Percentiles rank a stretch among this genome's conserved stretches.
Evolutionary conservation across 2,329 filamentous ascomycete species (phyloP).

Genomic region (Cercospora nicotianae): DNA sequence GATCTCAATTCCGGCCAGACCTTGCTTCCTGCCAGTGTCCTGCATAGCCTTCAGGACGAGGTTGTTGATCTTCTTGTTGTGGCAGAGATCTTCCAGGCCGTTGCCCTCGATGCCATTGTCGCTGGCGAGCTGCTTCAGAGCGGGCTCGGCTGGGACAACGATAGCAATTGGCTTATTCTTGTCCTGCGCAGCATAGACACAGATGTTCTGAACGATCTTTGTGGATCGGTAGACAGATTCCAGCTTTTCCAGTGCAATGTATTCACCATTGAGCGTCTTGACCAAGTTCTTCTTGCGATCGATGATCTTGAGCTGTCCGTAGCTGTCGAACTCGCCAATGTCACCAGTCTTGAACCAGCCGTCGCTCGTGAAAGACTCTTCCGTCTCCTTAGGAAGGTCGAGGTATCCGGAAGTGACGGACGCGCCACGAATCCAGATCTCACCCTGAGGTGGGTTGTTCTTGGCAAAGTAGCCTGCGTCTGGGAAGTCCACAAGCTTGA

Average conservation of each 20-base stretch:
- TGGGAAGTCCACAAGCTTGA: slow-evolving; percentile 87
- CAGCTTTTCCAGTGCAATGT: slow-evolving; percentile 93
- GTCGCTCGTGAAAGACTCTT: slow-evolving; percentile 72
- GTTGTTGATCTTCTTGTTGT: slow-evolving; percentile 63
- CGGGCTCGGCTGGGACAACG: slow-evolving; percentile 63
- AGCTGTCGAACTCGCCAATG: slow-evolving; percentile 81
- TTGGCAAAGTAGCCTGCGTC: slow-evolving; percentile 83
- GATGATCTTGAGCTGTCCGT: slow-evolving; percentile 82
- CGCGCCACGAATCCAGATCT: slow-evolving; percentile 83
- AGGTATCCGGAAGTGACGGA: slow-evolving; percentile 77
- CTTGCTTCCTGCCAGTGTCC: slow-evolving; percentile 62
- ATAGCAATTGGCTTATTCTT: slow-evolving; percentile 79
- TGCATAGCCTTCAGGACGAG: slow-evolving; percentile 71
- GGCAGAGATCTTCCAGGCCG: slow-evolving; percentile 66
- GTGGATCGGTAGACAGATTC: slow-evolving; percentile 85
- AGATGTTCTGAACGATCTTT: slow-evolving; percentile 79
- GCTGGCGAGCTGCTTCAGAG: slow-evolving; percentile 57
- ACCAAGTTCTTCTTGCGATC: slow-evolving; percentile 98
- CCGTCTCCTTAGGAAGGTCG: slow-evolving; percentile 81
- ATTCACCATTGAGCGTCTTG: slow-evolving; percentile 93
- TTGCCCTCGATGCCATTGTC: slow-evolving; percentile 61
- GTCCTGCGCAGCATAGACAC: slow-evolving; percentile 76
- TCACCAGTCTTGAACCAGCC: slow-evolving; percentile 98
- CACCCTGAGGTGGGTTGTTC: slow-evolving; percentile 78
- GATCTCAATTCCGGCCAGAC: slow-evolving; percentile 70